phyloP scores from a whole-genome alignment of 352 stramenopile species.

The Poterioochromonas sp. region DNA sequence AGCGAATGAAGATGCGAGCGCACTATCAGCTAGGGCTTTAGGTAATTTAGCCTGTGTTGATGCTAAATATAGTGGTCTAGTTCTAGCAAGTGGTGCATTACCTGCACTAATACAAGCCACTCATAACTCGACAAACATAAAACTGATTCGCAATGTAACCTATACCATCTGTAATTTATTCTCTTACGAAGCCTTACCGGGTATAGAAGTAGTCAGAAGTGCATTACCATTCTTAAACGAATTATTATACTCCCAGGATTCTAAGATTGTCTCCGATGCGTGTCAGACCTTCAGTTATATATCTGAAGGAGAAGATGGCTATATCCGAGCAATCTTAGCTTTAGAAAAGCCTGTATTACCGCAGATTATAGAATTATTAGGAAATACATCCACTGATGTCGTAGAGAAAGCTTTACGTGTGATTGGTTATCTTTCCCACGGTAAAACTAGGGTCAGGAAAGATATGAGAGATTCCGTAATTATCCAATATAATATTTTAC shows the following conservation, averaged over 20 bases:
- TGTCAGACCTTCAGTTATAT: slow-evolving; percentile 98
- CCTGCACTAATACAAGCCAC: not conserved
- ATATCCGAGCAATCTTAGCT: slow-evolving; percentile 97
- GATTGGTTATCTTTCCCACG: slow-evolving; percentile 98
- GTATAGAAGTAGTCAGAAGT: slow-evolving; percentile 86
- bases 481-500: too few relatives aligned
- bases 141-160: slow-evolving; percentile 93
- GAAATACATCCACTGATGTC: slow-evolving; percentile 77
- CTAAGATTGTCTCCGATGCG: slow-evolving; percentile 97
- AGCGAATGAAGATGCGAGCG: slow-evolving; percentile 90
- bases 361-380: slow-evolving; percentile 89
- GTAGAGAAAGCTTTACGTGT: slow-evolving; percentile 90
- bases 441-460: too few relatives aligned
- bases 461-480: too few relatives aligned
- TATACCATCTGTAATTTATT: slow-evolving; percentile 99
- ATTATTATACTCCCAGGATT: slow-evolving; percentile 91
- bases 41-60: slow-evolving; percentile 99
- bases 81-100: slow-evolving; percentile 61
- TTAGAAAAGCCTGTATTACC: slow-evolving; percentile 87
- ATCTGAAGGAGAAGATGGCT: slow-evolving; percentile 93
- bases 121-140: slow-evolving; percentile 60
- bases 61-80: slow-evolving; percentile 86
- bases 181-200: slow-evolving; percentile 73
- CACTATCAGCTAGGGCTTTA: slow-evolving; percentile 91
- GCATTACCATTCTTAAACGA: slow-evolving; percentile 87